A percentile compares a stretch with the other conserved stretches of the same genome.
Evolutionary conservation across 176 grass and related monocot species (phyloP).

Genomic region (Zea luxurians): DNA sequence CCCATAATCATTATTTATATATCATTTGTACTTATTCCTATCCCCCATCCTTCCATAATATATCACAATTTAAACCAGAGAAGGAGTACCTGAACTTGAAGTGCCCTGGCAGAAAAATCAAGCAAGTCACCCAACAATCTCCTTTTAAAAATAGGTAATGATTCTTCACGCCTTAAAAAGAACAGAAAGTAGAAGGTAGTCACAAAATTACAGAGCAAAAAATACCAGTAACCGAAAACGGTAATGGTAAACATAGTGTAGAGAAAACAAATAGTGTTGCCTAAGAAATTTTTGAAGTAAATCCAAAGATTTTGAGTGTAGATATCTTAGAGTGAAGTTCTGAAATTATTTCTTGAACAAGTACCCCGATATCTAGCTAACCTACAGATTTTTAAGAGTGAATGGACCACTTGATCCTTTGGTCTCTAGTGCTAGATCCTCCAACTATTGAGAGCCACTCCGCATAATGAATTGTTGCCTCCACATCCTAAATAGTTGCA

Average conservation of each 20-base stretch:
- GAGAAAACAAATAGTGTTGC: constrained; percentile 19
- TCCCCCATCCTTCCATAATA: background rate
- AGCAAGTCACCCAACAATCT: constrained; percentile 76
- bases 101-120: constrained; percentile 94
- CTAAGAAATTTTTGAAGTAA: background rate
- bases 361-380: too few species aligned
- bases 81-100: constrained; percentile 85
- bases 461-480: too few species aligned
- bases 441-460: too few species aligned
- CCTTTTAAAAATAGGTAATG: constrained; percentile 93
- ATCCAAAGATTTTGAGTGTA: background rate
- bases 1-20: background rate
- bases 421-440: too few species aligned
- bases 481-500: constrained; percentile 70
- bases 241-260: background rate
- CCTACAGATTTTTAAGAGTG: too few species aligned
- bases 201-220: constrained; percentile 17
- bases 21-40: constrained; percentile 11
- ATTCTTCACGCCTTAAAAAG: constrained; percentile 85
- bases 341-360: too few species aligned
- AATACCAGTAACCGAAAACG: background rate
- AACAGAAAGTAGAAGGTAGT: constrained; percentile 15
- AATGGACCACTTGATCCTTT: too few species aligned
- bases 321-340: too few species aligned
- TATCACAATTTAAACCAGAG: background rate